Evolutionary conservation across 2,329 filamentous ascomycete genomes (phyloP).

Genomic region (Domatiomyces globalis): DNA sequence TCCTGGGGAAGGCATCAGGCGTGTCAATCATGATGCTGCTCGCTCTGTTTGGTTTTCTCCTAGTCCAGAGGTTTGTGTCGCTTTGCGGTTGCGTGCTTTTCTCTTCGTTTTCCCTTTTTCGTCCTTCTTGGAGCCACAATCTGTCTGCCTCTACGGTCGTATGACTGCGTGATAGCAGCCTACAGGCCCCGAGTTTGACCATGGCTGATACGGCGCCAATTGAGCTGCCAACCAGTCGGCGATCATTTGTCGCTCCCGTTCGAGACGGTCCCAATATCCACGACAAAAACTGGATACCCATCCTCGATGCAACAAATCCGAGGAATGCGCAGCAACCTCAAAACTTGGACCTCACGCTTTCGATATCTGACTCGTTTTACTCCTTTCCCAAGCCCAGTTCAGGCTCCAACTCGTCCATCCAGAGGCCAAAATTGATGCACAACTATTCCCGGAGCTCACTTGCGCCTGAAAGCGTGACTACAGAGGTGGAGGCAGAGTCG

Average conservation of each 20-base stretch:
- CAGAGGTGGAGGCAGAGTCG: slow-evolving; percentile 7
- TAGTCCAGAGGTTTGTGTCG: background rate
- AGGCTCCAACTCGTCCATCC: slow-evolving; percentile 8
- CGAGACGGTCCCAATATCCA: slow-evolving; percentile 10
- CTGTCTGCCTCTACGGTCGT: background rate
- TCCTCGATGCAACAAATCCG: slow-evolving; percentile 6
- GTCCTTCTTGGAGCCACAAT: background rate
- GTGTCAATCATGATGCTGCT: background rate
- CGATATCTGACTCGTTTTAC: slow-evolving; percentile 7
- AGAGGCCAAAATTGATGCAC: slow-evolving; percentile 7
- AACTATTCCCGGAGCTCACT: slow-evolving; percentile 12
- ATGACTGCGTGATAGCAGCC: background rate
- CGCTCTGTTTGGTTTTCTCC: background rate
- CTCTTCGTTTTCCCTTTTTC: background rate
- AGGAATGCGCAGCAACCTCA: background rate
- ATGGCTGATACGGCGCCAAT: slow-evolving; percentile 12
- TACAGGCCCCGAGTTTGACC: background rate
- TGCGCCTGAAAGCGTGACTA: slow-evolving; percentile 10
- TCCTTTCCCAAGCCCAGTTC: slow-evolving; percentile 6
- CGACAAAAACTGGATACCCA: slow-evolving; percentile 17
- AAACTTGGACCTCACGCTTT: background rate
- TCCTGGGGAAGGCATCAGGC: background rate
- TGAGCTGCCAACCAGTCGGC: slow-evolving; percentile 13
- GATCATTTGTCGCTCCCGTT: slow-evolving; percentile 9
- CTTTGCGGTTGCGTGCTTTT: too few relatives aligned